Evolutionary conservation across 2,329 filamentous ascomycete genomes (phyloP).

Genomic region (Aspergillus fumigatus): DNA sequence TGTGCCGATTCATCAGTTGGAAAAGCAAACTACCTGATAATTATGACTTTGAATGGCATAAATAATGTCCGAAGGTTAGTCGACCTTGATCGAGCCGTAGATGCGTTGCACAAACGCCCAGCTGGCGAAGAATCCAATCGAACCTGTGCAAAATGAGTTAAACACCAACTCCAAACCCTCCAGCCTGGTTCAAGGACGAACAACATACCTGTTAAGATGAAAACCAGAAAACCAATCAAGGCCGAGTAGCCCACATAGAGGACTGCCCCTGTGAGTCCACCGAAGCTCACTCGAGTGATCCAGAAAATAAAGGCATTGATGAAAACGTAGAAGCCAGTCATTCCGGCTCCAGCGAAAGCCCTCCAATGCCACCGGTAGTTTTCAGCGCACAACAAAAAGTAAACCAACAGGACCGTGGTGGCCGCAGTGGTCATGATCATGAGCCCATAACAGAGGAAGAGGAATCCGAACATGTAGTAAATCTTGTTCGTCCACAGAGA

Average conservation of each 20-base stretch:
- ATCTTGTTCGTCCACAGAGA: constrained; percentile 98
- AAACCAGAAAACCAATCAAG: constrained; percentile 84
- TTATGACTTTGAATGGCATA: not conserved
- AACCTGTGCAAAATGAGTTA: constrained; percentile 52
- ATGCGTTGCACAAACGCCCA: constrained; percentile 94
- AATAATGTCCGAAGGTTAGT: constrained; percentile 49
- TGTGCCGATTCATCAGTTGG: not conserved
- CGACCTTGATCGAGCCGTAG: constrained; percentile 96
- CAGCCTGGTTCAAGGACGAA: not conserved
- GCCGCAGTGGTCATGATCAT: constrained; percentile 95
- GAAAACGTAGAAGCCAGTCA: constrained; percentile 88
- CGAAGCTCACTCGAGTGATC: constrained; percentile 79
- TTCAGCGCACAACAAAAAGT: constrained; percentile 92
- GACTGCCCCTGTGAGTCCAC: constrained; percentile 78
- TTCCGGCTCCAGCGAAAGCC: constrained; percentile 85
- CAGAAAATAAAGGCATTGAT: constrained; percentile 87
- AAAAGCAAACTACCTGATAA: not conserved
- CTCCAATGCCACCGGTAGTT: constrained; percentile 99
- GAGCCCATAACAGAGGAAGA: constrained; percentile 94
- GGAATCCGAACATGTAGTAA: constrained; percentile 99
- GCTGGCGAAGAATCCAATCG: constrained; percentile 92
- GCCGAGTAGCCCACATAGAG: constrained; percentile 91
- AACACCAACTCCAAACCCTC: not conserved
- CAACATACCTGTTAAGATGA: constrained; percentile 82
- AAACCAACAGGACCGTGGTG: constrained; percentile 89